phyloP scores from a whole-genome alignment of 1,139 yeast genomes.

The Geotrichum australiense region DNA sequence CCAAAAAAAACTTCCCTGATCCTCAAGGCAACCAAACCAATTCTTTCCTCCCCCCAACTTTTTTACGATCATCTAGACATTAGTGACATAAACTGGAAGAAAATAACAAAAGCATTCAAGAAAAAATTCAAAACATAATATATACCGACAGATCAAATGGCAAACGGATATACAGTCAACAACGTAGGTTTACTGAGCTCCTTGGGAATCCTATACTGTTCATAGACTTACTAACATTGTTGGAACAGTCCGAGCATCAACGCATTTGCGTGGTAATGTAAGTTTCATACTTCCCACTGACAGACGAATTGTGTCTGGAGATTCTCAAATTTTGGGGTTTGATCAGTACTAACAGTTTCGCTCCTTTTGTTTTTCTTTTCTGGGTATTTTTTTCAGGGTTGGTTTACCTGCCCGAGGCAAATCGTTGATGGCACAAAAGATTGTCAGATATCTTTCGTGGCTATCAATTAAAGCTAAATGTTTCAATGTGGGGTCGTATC shows the following conservation, averaged over 20 bases:
- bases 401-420: conserved; percentile 74
- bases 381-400: conserved; percentile 38
- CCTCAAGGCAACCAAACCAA: no score
- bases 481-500: conserved; percentile 82
- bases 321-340: not conserved
- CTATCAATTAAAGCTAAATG: conserved; percentile 78
- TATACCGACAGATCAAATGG: not conserved
- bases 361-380: no score
- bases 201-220: not conserved
- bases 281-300: conserved; percentile 13
- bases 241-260: conserved; percentile 26
- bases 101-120: not conserved
- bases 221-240: not conserved
- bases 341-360: not conserved
- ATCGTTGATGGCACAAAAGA: conserved; percentile 70
- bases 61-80: not conserved
- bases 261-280: conserved; percentile 39
- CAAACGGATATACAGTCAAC: conserved; percentile 9
- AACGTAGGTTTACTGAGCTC: conserved; percentile 1
- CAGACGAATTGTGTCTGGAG: not conserved
- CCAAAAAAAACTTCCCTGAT: no score
- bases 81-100: not conserved
- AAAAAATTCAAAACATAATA: not conserved
- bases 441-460: conserved; percentile 90
- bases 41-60: not conserved